A percentile compares a stretch with the other conserved stretches of the same genome.
phyloP scores from a whole-genome alignment of 2,329 filamentous ascomycete genomes.

The Remersonia thermophila region DNA sequence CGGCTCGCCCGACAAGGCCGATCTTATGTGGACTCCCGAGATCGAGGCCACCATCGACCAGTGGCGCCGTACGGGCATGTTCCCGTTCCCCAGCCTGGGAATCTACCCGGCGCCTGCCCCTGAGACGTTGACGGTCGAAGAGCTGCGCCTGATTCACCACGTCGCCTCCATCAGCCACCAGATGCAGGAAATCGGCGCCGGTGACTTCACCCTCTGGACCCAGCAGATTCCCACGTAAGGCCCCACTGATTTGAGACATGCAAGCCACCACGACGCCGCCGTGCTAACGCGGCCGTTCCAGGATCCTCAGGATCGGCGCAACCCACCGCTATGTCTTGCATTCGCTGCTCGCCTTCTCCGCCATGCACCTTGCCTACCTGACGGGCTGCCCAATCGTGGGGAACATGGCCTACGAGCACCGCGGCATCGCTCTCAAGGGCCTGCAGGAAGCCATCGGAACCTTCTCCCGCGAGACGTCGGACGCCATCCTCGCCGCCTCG shows the following conservation, averaged over 20 bases:
- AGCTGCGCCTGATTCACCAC: conserved; percentile 82
- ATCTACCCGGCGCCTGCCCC: conserved; percentile 65
- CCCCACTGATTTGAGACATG: conserved; percentile 12
- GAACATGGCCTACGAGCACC: conserved; percentile 81
- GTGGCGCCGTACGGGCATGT: conserved; percentile 74
- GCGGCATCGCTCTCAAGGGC: conserved; percentile 72
- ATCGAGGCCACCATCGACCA: conserved; percentile 69
- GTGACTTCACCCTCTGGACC: conserved; percentile 84
- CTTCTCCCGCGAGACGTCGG: conserved; percentile 77
- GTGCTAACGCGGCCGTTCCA: conserved; percentile 27
- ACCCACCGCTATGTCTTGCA: conserved; percentile 87
- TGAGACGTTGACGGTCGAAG: conserved; percentile 59
- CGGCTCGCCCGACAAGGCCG: conserved; percentile 48
- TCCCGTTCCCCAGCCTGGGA: conserved; percentile 72
- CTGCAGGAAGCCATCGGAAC: conserved; percentile 75
- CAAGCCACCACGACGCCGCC: background rate
- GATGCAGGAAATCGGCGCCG: conserved; percentile 62
- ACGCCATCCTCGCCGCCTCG: conserved; percentile 83
- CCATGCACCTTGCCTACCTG: conserved; percentile 82
- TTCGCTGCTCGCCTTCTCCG: conserved; percentile 83
- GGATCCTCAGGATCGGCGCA: conserved; percentile 71
- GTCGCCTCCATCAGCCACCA: conserved; percentile 77
- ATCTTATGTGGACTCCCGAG: conserved; percentile 75
- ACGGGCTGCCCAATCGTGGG: conserved; percentile 75
- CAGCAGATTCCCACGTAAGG: conserved; percentile 82